Conservation (phyloP, 176 grass and related monocot species). For the Olyra latifolia region DNA sequence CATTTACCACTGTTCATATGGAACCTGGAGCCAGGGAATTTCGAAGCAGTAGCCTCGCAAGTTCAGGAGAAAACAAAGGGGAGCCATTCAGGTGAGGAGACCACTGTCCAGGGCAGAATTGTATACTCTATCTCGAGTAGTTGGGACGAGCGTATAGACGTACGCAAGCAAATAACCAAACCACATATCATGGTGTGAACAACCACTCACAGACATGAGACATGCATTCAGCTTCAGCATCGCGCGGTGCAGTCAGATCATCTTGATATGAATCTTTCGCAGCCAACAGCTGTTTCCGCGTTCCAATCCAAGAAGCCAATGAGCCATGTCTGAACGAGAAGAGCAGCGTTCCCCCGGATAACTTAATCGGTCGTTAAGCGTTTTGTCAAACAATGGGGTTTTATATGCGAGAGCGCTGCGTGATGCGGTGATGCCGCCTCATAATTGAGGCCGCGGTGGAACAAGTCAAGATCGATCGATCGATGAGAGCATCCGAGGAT, state of each 20-base stretch:
- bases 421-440: conserved; percentile 22
- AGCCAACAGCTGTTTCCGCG: conserved; percentile 41
- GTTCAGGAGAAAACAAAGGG: background rate
- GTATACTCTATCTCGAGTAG: background rate
- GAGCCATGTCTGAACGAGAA: conserved; percentile 11
- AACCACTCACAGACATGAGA: conserved; percentile 8
- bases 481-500: conserved; percentile 15
- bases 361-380: conserved; percentile 23
- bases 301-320: background rate
- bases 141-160: background rate
- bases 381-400: conserved; percentile 34
- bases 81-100: background rate
- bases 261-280: conserved; percentile 3
- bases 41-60: background rate
- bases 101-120: background rate
- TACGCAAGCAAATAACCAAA: background rate
- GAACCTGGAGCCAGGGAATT: background rate
- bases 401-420: background rate
- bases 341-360: background rate
- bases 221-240: background rate
- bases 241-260: background rate
- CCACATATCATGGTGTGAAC: conserved; percentile 14
- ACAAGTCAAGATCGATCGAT: conserved; percentile 24
- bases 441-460: conserved; percentile 41
- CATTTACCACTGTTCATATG: background rate